These are phyloP conservation scores for Venturia carpophila DNA, from an alignment of 2,329 filamentous ascomycete species.

Conservation along the genomic window DNA sequence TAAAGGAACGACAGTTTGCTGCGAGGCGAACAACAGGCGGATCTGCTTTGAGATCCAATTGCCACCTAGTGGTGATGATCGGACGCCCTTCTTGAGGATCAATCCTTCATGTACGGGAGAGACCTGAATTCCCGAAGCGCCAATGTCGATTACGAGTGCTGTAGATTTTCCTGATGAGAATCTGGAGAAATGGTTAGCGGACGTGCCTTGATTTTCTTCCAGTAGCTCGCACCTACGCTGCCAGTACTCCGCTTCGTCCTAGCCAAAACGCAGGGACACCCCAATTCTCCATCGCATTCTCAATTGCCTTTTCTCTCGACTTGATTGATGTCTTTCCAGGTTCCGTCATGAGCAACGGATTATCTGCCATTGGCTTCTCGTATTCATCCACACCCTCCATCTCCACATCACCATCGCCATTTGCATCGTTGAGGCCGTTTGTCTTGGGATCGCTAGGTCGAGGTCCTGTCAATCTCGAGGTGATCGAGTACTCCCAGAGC, in stretches of 20 bases:
- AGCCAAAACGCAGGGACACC: constrained; percentile 92
- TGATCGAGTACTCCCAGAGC: constrained; percentile 89
- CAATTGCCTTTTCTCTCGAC: constrained; percentile 85
- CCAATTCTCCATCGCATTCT: constrained; percentile 97
- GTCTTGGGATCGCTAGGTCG: constrained; percentile 61
- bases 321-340: constrained; percentile 86
- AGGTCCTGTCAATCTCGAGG: constrained; percentile 75
- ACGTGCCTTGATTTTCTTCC: neutral
- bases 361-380: constrained; percentile 74
- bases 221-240: constrained; percentile 48
- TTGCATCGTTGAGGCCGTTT: constrained; percentile 69
- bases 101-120: constrained; percentile 92
- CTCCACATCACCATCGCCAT: constrained; percentile 47
- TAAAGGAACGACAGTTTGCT: constrained; percentile 62
- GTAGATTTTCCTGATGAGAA: constrained; percentile 92
- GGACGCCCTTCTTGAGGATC: constrained; percentile 78
- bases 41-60: constrained; percentile 87
- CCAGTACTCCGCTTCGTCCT: constrained; percentile 78
- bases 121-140: constrained; percentile 79
- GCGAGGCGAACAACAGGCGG: constrained; percentile 65
- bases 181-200: constrained; percentile 26
- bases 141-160: constrained; percentile 85
- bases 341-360: constrained; percentile 87
- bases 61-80: constrained; percentile 77
- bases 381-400: constrained; percentile 55